Evolutionary conservation across 345 rosid species (phyloP).

Genomic region (Sapria himalayana): DNA sequence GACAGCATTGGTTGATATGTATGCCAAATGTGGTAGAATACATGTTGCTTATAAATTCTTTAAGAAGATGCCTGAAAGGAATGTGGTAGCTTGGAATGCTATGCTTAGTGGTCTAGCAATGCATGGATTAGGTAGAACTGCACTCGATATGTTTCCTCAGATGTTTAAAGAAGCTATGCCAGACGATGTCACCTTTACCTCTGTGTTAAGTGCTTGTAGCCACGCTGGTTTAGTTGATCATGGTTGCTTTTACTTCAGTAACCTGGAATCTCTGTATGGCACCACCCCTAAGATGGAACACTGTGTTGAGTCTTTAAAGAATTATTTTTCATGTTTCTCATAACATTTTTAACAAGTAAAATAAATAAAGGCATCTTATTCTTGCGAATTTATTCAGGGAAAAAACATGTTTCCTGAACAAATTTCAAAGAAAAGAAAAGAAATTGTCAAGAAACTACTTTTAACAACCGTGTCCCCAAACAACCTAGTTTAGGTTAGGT

Average conservation of each 20-base stretch:
- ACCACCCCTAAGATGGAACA: slow-evolving; percentile 46
- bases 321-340: too few species aligned
- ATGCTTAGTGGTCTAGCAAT: slow-evolving; percentile 55
- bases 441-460: too few species aligned
- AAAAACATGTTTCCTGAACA: too few species aligned
- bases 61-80: slow-evolving; percentile 28
- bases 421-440: too few species aligned
- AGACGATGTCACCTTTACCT: slow-evolving; percentile 49
- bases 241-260: slow-evolving; percentile 25
- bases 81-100: slow-evolving; percentile 66
- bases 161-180: slow-evolving; percentile 52
- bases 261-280: slow-evolving; percentile 20
- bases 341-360: too few species aligned
- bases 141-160: slow-evolving; percentile 26
- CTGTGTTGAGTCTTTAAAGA: too few species aligned
- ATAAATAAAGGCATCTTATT: too few species aligned
- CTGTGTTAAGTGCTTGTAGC: slow-evolving; percentile 60
- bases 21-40: slow-evolving; percentile 63
- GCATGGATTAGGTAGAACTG: slow-evolving; percentile 41
- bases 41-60: slow-evolving; percentile 31
- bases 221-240: slow-evolving; percentile 54
- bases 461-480: too few species aligned
- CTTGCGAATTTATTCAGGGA: too few species aligned
- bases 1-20: slow-evolving; percentile 71
- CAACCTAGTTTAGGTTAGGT: too few species aligned